Base-by-base conservation (phyloP, 768 basidiomycete genomes). In the Amanita muscaria region DNA sequence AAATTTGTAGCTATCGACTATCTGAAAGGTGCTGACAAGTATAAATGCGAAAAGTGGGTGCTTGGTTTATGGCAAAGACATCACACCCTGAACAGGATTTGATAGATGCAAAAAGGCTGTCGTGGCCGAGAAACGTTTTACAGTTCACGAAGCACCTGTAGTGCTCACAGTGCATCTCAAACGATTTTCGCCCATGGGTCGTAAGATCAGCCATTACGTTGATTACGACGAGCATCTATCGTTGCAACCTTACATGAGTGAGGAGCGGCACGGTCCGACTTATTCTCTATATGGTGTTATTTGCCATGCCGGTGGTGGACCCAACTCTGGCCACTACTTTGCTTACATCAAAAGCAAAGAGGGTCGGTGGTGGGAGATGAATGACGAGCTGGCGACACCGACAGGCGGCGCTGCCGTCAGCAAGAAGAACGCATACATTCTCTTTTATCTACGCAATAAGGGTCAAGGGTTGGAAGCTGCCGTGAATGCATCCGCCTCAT, bases 11-110 rank as follows among this genome's bases (percentile, higher is more conserved):
- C 79, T 6, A 67, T 85, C 37, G 96, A 99, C 57, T 69, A 74
- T 50, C 63, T 99, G 50, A 87, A 79, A 49, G 96, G 94, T 0
- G 79, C 81, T 5, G 90, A 99, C 70, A 93, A 93, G 66, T 99
- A 99, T 64, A 90, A 93, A 60, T 99, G 96, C 63, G 96, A 99
- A 65, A 97, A 90, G 91, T 96, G 59, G 55, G 87, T 73, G 29
- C 22, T 3, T 4, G 12, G 4, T n/a, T 25, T 7, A 14, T 3
- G 30, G 30, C 11, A 27, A 11, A 12, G 15, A 32, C 15, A 9
- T 22, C 22, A 11, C 16, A 15, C 14, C 7, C 27, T 29, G 27
- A 29, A 29, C 12, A 6, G n/a, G 9, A 12, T 22, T 9, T 39
- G 27, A 3, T 52, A 96, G 93, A 57, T 99, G 96, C 71, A 93